These are phyloP conservation scores for Backusella parvicylindrica DNA, from an alignment of 192 early-diverging fungal genomes.

Conservation along the genomic window DNA sequence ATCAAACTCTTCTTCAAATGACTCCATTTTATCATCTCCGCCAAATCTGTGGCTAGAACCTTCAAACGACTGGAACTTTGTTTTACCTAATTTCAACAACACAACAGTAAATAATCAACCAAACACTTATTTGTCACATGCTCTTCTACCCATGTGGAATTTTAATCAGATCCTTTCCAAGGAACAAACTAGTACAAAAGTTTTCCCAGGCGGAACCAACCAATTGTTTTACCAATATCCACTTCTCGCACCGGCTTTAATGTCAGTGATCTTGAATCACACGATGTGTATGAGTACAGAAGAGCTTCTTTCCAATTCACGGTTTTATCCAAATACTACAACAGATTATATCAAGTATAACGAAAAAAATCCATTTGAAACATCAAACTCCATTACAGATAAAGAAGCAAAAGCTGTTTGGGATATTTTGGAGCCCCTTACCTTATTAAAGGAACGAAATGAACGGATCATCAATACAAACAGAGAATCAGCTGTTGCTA, in stretches of 20 bases:
- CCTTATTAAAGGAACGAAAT: background rate
- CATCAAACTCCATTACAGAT: background rate
- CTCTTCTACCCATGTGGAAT: slow-evolving; percentile 18
- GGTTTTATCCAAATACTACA: background rate
- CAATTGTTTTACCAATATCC: slow-evolving; percentile 13
- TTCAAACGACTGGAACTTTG: background rate
- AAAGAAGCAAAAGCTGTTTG: slow-evolving; percentile 5
- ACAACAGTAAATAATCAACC: background rate
- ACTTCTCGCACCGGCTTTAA: slow-evolving; percentile 23
- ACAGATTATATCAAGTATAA: background rate
- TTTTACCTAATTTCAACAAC: background rate
- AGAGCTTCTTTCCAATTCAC: background rate
- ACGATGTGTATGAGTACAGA: slow-evolving; percentile 7
- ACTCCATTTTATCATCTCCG: background rate
- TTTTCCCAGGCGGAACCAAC: background rate
- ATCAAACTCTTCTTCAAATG: slow-evolving; percentile 3
- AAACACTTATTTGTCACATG: slow-evolving; percentile 12
- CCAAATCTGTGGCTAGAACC: background rate
- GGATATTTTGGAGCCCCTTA: slow-evolving; percentile 2
- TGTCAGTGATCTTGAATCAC: slow-evolving; percentile 24
- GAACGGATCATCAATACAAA: background rate
- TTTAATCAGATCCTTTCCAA: slow-evolving; percentile 6
- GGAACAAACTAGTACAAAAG: background rate
- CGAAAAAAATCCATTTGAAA: background rate
- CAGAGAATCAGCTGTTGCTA: background rate